Percentiles rank a stretch among this genome's conserved stretches.
Conservation (phyloP, 2,329 filamentous ascomycete species). For the Calonectria multiphialidica region DNA sequence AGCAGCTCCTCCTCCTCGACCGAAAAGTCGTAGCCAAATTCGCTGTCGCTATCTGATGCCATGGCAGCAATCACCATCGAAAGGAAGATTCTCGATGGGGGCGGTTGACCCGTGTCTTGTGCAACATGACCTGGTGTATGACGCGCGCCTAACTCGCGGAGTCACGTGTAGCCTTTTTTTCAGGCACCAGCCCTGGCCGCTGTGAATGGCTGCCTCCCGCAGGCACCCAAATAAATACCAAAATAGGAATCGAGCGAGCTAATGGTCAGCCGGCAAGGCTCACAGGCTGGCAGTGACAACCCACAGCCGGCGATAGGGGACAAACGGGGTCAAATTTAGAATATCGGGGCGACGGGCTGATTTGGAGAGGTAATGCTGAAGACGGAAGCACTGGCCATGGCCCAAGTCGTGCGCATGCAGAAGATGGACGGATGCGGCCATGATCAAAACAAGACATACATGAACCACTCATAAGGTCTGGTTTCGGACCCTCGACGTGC, state of each 20-base stretch:
- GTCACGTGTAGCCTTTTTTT: slow-evolving; percentile 38
- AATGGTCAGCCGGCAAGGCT: not conserved
- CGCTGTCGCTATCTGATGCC: slow-evolving; percentile 51
- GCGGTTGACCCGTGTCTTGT: slow-evolving; percentile 14
- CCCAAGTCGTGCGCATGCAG: slow-evolving; percentile 3
- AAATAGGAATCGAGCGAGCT: not conserved
- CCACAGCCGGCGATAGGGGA: not conserved
- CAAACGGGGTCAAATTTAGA: slow-evolving; percentile 1
- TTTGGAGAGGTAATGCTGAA: not conserved
- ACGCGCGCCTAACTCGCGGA: slow-evolving; percentile 37
- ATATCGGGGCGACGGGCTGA: not conserved
- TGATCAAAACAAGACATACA: not conserved
- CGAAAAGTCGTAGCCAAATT: slow-evolving; percentile 62
- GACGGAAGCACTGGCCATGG: not conserved
- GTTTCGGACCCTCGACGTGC: not conserved
- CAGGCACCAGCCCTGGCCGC: slow-evolving; percentile 19
- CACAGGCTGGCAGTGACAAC: not conserved
- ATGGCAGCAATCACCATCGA: slow-evolving; percentile 26
- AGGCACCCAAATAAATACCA: slow-evolving; percentile 15
- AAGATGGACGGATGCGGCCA: slow-evolving; percentile 8
- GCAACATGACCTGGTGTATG: not conserved
- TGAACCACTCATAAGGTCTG: slow-evolving; percentile 4
- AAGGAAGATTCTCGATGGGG: slow-evolving; percentile 39
- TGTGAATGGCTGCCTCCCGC: slow-evolving; percentile 13
- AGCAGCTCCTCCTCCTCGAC: slow-evolving; percentile 58